Base-by-base conservation (phyloP, 106 monocot species). In the Amphibolis antarctica region DNA sequence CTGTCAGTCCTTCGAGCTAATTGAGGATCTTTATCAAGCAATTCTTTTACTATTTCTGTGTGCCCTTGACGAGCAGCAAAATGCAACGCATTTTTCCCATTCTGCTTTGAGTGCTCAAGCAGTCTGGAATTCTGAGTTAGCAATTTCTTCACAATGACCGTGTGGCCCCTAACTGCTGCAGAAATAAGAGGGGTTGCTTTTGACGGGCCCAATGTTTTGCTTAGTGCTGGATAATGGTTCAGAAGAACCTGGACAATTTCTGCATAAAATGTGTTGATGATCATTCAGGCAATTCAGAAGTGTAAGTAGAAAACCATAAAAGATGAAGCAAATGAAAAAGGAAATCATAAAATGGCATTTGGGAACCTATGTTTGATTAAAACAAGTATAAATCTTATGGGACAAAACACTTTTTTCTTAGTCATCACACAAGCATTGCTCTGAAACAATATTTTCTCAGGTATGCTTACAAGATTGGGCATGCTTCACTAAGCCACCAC, bases 21-120 rank as follows among this genome's bases (percentile, higher is more conserved):
- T 54, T 51, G 59, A 12, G 88, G 85, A 66, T 93, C 93, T 57
- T 76, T 81, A 19, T 62, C 71, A 69, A 88, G 70, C 12, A 88
- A 55, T 0, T 80, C 18, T 60, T 68, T 77, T 10, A 85, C 85
- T 9, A 93, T 84, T 42, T 88, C 85, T 45, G 77, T 78, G 70
- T 88, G 85, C 15, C 88, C 88, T 67, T 80, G 80, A 76, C 93
- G 88, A 15, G 85, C 85, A 28, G 92, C 80, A n/a, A 87, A 80
- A 73, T 93, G 92, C 14, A 93, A 70, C 47, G 73, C 85, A 65
- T 85, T 88, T 71, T 93, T 93, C 6, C 92, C 88, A 70, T 93
- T 93, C 28, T 83, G 82, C 28, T 82, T 80, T 43, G 88, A 73
- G 59, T 80, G 82, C 61, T 81, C 81, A 19, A 84, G 77, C 30